Conservation (phyloP, 1,284 basidiomycete species). For the Leccinum pachyderme region DNA sequence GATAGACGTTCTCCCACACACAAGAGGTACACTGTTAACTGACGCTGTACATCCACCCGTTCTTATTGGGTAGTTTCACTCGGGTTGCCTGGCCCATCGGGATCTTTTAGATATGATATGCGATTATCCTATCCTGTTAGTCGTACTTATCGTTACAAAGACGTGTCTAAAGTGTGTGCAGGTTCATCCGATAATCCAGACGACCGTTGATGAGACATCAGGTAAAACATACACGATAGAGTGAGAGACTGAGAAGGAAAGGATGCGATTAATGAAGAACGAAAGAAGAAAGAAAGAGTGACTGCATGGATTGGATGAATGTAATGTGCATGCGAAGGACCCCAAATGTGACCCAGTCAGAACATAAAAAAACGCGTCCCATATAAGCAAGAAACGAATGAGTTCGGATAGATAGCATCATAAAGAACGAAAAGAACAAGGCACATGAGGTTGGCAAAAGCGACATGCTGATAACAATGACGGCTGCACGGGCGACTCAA, state of each 20-base stretch:
- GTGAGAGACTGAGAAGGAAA: constrained; percentile 1
- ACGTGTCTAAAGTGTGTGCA: constrained; percentile 1
- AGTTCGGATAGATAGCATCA: constrained; percentile 16
- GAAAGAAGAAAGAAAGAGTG: constrained; percentile 5
- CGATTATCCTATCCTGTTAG: constrained; percentile 11
- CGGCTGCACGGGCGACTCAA: constrained; percentile 1
- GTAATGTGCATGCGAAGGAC: constrained; percentile 4
- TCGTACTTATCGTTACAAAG: constrained; percentile 20
- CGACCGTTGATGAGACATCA: neutral
- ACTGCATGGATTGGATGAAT: constrained; percentile 2
- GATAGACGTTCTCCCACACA: constrained; percentile 4
- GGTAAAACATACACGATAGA: constrained; percentile 11
- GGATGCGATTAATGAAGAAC: neutral
- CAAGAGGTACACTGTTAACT: neutral
- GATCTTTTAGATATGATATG: constrained; percentile 10
- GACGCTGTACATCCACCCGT: neutral
- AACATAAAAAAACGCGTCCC: neutral
- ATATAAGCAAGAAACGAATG: constrained; percentile 6
- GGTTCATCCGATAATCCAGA: neutral
- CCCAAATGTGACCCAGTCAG: constrained; percentile 3
- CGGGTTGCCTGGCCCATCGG: neutral
- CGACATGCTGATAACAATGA: constrained; percentile 3
- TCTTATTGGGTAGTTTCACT: neutral
- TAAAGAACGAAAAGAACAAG: constrained; percentile 7
- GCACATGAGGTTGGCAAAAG: neutral